Conservation (phyloP, 2,329 filamentous ascomycete species). For the Diaporthe longicolla region DNA sequence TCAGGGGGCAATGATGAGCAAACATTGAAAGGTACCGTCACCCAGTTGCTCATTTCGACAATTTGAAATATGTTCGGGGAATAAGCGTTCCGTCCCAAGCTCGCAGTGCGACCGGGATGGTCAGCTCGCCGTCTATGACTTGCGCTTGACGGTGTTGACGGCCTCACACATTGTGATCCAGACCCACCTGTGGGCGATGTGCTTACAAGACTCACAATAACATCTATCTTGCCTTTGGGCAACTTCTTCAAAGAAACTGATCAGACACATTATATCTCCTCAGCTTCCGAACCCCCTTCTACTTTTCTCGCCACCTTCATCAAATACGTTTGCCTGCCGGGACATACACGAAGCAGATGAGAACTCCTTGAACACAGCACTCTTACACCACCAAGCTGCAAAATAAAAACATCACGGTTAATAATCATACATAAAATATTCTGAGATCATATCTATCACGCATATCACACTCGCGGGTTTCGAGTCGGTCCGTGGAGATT, state of each 20-base stretch:
- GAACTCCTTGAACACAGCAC: background rate
- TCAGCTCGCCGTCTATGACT: background rate
- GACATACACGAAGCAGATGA: too few species aligned
- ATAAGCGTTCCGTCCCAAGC: background rate
- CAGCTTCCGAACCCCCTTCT: too few species aligned
- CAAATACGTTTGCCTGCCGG: background rate
- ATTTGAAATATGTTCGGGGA: background rate
- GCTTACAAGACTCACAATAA: background rate
- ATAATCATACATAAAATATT: background rate
- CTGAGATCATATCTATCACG: too few species aligned
- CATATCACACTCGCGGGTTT: too few species aligned
- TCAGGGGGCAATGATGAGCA: background rate
- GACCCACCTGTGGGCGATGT: background rate
- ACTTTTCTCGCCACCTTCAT: background rate
- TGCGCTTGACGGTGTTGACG: conserved; percentile 8
- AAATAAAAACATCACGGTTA: too few species aligned
- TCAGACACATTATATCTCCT: background rate
- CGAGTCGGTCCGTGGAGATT: background rate
- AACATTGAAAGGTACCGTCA: background rate
- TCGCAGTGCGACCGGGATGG: background rate
- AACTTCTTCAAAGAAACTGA: background rate
- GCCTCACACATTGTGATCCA: background rate
- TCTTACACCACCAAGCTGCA: too few species aligned
- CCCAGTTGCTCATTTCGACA: background rate
- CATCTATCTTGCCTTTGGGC: background rate